Conservation (phyloP, 805 yeast species). For the Phaffomyces opuntiae region DNA sequence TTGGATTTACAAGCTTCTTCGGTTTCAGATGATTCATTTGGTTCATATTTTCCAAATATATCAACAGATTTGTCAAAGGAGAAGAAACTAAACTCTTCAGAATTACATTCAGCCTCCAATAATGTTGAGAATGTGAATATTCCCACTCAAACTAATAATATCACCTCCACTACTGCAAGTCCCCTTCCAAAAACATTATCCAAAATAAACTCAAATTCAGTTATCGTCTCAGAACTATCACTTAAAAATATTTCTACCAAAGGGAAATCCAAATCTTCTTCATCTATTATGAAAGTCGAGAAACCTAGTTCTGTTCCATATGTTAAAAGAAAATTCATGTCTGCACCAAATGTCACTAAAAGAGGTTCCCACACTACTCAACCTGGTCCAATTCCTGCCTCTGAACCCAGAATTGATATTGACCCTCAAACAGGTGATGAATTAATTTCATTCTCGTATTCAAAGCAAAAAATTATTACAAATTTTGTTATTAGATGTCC, state of each 20-base stretch:
- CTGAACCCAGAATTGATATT: slow-evolving; percentile 18
- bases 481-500: slow-evolving; percentile 22
- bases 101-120: not conserved
- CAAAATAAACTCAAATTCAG: too few species aligned
- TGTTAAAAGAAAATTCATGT: not conserved
- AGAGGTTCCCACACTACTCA: slow-evolving; percentile 18
- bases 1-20: not conserved
- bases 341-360: not conserved
- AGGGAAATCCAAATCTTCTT: not conserved
- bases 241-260: not conserved
- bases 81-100: not conserved
- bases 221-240: not conserved
- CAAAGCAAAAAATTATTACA: slow-evolving; percentile 24
- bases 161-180: not conserved
- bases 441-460: slow-evolving; percentile 24
- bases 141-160: too few species aligned
- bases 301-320: not conserved
- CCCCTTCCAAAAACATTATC: too few species aligned
- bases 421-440: slow-evolving; percentile 25
- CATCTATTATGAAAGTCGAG: not conserved
- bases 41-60: slow-evolving; percentile 1
- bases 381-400: slow-evolving; percentile 30
- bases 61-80: not conserved
- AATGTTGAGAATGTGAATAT: too few species aligned
- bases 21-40: not conserved